A percentile compares a stretch with the other conserved stretches of the same genome.
Conservation (phyloP, 2,329 filamentous ascomycete genomes). For the Aspergillus unguis region DNA sequence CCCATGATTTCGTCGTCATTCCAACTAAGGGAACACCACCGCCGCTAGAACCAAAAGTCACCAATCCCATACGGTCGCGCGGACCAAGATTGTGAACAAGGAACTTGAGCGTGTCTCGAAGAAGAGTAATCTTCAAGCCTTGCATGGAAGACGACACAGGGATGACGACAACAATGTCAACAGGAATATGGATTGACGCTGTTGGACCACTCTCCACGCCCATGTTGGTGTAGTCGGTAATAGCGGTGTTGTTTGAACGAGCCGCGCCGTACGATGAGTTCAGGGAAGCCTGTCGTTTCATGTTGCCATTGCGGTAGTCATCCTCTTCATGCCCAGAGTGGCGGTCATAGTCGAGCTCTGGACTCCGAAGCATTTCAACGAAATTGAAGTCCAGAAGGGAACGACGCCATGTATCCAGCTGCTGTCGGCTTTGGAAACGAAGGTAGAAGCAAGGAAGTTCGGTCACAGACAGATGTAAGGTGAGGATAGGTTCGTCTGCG, state of each 20-base stretch:
- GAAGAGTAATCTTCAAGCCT: conserved; percentile 93
- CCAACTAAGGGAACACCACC: conserved; percentile 94
- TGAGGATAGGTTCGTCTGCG: conserved; percentile 76
- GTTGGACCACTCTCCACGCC: conserved; percentile 48
- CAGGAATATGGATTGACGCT: conserved; percentile 81
- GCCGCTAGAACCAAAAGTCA: conserved; percentile 92
- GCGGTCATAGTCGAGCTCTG: conserved; percentile 75
- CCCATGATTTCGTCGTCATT: conserved; percentile 95
- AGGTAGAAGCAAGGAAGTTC: conserved; percentile 95
- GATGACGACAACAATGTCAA: conserved; percentile 94
- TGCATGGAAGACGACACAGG: conserved; percentile 99
- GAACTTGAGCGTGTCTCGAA: conserved; percentile 88
- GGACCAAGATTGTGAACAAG: conserved; percentile 87
- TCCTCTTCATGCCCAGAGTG: conserved; percentile 81
- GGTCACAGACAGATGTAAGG: conserved; percentile 82
- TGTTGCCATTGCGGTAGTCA: conserved; percentile 62
- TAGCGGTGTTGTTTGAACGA: conserved; percentile 80
- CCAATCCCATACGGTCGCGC: conserved; percentile 91
- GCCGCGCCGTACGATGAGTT: conserved; percentile 78
- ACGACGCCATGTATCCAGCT: conserved; percentile 87
- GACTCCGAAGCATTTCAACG: conserved; percentile 62
- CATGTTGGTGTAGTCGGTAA: conserved; percentile 85
- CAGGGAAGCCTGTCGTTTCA: conserved; percentile 74
- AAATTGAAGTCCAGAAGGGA: conserved; percentile 80
- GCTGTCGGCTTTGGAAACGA: conserved; percentile 72